These are phyloP conservation scores for Sclerotiophoma versabilis DNA, from an alignment of 2,329 filamentous ascomycete genomes.

Conservation along the genomic window DNA sequence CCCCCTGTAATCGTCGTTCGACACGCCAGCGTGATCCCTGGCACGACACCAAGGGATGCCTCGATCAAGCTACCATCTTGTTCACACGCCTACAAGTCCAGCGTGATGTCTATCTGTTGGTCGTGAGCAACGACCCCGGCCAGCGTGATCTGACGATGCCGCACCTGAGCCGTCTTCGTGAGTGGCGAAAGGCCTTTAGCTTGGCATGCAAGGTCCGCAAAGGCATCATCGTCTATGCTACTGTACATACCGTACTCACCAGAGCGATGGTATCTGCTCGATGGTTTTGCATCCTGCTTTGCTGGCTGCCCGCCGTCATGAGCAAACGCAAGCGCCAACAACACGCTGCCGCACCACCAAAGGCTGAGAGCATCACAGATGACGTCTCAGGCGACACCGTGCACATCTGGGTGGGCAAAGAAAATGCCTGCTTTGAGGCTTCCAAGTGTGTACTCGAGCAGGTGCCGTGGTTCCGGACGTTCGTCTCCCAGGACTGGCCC, in stretches of 20 bases:
- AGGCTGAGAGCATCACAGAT: not conserved
- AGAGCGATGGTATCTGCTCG: too few relatives aligned
- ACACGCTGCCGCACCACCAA: not conserved
- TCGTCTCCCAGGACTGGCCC: not conserved
- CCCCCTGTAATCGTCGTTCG: not conserved
- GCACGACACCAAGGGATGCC: too few relatives aligned
- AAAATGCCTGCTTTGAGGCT: too few relatives aligned
- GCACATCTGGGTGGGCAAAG: not conserved
- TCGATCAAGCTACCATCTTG: too few relatives aligned
- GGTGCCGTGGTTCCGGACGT: not conserved
- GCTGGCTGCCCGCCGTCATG: not conserved
- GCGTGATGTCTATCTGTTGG: too few relatives aligned
- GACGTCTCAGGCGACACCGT: not conserved
- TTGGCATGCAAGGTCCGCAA: not conserved
- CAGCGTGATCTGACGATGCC: too few relatives aligned
- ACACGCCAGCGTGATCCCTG: not conserved
- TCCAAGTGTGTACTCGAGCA: not conserved
- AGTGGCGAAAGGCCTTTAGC: not conserved
- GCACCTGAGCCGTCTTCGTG: not conserved
- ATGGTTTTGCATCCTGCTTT: not conserved
- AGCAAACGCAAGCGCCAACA: not conserved
- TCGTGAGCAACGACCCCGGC: too few relatives aligned
- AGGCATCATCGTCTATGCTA: slow-evolving; percentile 14
- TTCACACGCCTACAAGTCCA: too few relatives aligned
- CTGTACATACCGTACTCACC: not conserved